phyloP scores from a whole-genome alignment of 495 filamentous ascomycete genomes.

The Evernia prunastri region DNA sequence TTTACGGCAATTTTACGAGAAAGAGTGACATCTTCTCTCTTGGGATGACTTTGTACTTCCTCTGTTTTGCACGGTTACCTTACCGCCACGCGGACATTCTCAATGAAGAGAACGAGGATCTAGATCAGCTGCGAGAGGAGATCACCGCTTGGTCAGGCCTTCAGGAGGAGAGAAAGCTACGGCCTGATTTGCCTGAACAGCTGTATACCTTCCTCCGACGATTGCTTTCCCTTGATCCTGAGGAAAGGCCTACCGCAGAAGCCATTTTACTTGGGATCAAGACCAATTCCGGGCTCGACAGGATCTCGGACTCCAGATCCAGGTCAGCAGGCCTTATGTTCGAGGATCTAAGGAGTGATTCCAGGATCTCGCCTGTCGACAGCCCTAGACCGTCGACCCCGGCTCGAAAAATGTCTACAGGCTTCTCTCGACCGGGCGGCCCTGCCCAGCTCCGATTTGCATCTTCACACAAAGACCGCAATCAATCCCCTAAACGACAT shows the following conservation, averaged over 20 bases:
- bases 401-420: slow-evolving; percentile 26
- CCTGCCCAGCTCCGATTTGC: slow-evolving; percentile 23
- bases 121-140: slow-evolving; percentile 81
- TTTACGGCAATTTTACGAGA: slow-evolving; percentile 83
- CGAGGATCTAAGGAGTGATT: slow-evolving; percentile 51
- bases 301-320: slow-evolving; percentile 43
- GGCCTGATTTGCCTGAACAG: slow-evolving; percentile 77
- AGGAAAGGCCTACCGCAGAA: slow-evolving; percentile 71
- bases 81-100: slow-evolving; percentile 76
- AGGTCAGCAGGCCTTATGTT: slow-evolving; percentile 42
- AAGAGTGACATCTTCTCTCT: slow-evolving; percentile 96
- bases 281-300: slow-evolving; percentile 56
- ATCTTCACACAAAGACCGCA: slow-evolving; percentile 18
- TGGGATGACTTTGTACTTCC: slow-evolving; percentile 96
- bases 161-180: slow-evolving; percentile 58
- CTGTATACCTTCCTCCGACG: slow-evolving; percentile 78
- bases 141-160: slow-evolving; percentile 85
- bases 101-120: slow-evolving; percentile 87
- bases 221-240: slow-evolving; percentile 71
- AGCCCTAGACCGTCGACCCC: slow-evolving; percentile 36
- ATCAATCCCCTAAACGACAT: slow-evolving; percentile 7
- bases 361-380: slow-evolving; percentile 53
- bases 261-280: slow-evolving; percentile 81
- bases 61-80: slow-evolving; percentile 88
- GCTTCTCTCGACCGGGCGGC: slow-evolving; percentile 27